Conservation (phyloP, 352 stramenopile species). For the Phytopythium sindhum region DNA sequence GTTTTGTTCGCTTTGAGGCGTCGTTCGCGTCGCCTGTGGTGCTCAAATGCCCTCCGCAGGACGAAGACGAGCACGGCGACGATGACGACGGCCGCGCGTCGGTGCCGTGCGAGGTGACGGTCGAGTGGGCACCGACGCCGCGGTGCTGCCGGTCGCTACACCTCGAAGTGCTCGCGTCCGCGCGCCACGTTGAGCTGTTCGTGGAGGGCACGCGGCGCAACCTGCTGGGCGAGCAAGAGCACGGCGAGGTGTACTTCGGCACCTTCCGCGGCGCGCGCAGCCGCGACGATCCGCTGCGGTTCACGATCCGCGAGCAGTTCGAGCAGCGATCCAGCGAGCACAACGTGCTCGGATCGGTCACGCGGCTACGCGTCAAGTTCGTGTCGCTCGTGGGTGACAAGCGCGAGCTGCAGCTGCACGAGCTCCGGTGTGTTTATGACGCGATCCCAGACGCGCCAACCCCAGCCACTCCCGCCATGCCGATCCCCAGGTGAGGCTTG, state of each 20-base stretch:
- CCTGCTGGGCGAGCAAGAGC: conserved; percentile 55
- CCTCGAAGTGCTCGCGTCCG: conserved; percentile 53
- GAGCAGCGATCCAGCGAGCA: conserved; percentile 37
- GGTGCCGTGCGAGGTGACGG: conserved; percentile 34
- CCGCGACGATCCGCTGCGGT: conserved; percentile 21
- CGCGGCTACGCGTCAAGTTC: conserved; percentile 61
- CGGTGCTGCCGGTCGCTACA: conserved; percentile 45
- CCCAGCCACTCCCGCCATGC: not conserved
- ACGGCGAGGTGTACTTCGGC: conserved; percentile 66
- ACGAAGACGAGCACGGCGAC: not conserved
- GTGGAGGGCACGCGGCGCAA: conserved; percentile 44
- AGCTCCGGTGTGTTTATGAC: conserved; percentile 42
- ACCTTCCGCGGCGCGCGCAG: conserved; percentile 50
- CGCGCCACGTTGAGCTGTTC: conserved; percentile 70
- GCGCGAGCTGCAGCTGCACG: conserved; percentile 27
- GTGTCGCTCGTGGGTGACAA: conserved; percentile 69
- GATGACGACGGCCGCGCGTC: not conserved
- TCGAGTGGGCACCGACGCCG: conserved; percentile 30
- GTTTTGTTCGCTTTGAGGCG: not conserved
- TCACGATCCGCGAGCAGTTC: conserved; percentile 47
- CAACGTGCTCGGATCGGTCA: conserved; percentile 53
- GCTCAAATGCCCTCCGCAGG: not conserved
- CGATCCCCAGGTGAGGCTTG: not conserved
- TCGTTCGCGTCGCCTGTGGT: not conserved
- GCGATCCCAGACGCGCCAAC: conserved; percentile 14